Evolutionary conservation across 306 rosid species (phyloP).

Genomic region (Cicer arietinum): DNA sequence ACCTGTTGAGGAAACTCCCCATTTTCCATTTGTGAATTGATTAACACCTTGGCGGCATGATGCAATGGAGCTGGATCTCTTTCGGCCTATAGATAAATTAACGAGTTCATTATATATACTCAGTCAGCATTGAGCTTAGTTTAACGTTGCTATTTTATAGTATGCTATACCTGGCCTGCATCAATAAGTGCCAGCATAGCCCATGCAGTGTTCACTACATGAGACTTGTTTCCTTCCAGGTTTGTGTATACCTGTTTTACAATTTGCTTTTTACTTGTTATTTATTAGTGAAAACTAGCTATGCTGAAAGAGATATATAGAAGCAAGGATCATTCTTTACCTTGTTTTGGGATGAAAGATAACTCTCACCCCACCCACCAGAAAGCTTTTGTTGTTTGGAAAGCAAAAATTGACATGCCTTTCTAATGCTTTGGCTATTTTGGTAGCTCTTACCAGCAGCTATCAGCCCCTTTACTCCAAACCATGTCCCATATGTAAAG

Average conservation of each 20-base stretch:
- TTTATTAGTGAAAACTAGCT: conserved; percentile 1
- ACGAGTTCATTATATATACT: not conserved
- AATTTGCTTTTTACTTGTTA: not conserved
- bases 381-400: conserved; percentile 59
- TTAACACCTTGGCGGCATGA: conserved; percentile 61
- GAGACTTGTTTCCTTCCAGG: conserved; percentile 62
- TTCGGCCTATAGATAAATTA: conserved; percentile 46
- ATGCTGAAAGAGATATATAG: not conserved
- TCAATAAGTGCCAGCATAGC: conserved; percentile 76
- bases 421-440: conserved; percentile 55
- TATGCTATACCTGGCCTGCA: conserved; percentile 61
- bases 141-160: not conserved
- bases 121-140: not conserved
- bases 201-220: conserved; percentile 73
- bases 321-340: conserved; percentile 42
- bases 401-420: conserved; percentile 66
- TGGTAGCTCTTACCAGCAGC: conserved; percentile 56
- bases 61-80: conserved; percentile 70
- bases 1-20: conserved; percentile 89
- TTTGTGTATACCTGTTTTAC: conserved; percentile 65
- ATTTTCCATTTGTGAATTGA: conserved; percentile 63
- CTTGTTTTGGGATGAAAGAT: conserved; percentile 66
- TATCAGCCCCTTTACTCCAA: conserved; percentile 70
- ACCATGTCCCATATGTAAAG: conserved; percentile 82
- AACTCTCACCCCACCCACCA: conserved; percentile 90